A percentile compares a stretch with the other conserved stretches of the same genome.
phyloP scores from a whole-genome alignment of 805 yeast genomes.

The Candida schatavii region DNA sequence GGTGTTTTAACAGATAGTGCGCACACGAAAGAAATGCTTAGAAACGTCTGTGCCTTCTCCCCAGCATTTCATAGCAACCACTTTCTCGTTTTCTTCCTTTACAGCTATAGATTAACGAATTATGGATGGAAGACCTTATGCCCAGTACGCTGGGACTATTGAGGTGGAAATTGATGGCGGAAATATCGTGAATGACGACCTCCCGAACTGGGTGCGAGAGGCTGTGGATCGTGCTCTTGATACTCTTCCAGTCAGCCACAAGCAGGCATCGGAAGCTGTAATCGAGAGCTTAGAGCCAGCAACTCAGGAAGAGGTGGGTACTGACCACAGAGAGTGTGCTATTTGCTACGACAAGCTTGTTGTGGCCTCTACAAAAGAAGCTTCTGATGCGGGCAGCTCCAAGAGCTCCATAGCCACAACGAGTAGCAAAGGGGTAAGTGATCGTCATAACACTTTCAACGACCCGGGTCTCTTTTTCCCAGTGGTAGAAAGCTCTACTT shows the following conservation, averaged over 20 bases:
- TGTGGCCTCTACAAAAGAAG: background rate
- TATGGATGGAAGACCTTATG: background rate
- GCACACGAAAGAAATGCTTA: too few species aligned
- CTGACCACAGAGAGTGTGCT: slow-evolving; percentile 28
- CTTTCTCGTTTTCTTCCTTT: too few species aligned
- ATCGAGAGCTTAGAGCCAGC: slow-evolving; percentile 30
- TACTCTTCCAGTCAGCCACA: slow-evolving; percentile 19
- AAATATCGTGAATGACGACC: slow-evolving; percentile 14
- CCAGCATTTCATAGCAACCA: too few species aligned
- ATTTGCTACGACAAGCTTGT: slow-evolving; percentile 36
- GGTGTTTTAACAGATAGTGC: too few species aligned
- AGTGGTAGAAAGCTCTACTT: slow-evolving; percentile 21
- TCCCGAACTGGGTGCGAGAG: slow-evolving; percentile 33
- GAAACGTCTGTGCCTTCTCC: too few species aligned
- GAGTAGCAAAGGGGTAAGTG: too few species aligned
- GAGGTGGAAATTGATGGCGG: slow-evolving; percentile 19
- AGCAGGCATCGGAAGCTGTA: slow-evolving; percentile 38
- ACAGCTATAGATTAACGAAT: background rate
- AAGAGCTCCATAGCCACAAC: background rate
- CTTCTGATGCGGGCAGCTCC: background rate
- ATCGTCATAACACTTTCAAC: slow-evolving; percentile 17
- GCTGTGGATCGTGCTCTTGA: slow-evolving; percentile 33
- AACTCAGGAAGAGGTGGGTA: slow-evolving; percentile 13
- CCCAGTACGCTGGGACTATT: slow-evolving; percentile 8
- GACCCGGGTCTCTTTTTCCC: slow-evolving; percentile 36